Evolutionary conservation across 176 grass and related monocot species (phyloP).

Genomic region (Musa troglodytarum): DNA sequence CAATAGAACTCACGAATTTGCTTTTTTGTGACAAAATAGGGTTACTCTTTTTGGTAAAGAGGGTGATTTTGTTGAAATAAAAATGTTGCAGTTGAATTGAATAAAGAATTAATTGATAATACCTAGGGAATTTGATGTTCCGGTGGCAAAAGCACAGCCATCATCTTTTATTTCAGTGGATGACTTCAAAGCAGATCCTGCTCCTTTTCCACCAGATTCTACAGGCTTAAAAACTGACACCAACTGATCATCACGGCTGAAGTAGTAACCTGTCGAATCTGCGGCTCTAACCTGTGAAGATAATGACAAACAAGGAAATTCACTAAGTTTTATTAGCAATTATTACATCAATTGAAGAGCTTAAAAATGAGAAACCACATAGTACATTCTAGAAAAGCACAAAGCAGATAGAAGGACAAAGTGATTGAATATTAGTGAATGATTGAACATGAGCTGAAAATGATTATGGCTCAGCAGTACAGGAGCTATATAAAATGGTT

Average conservation of each 20-base stretch:
- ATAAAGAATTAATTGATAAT: background rate
- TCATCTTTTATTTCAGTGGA: constrained; percentile 17
- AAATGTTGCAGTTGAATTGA: background rate
- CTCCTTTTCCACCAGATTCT: constrained; percentile 29
- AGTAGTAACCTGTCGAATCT: constrained; percentile 54
- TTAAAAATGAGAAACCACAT: background rate
- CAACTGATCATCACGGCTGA: constrained; percentile 31
- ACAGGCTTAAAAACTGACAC: constrained; percentile 13
- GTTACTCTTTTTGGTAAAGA: background rate
- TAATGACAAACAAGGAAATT: background rate
- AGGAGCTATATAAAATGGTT: background rate
- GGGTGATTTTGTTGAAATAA: background rate
- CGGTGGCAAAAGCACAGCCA: constrained; percentile 21
- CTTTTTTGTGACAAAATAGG: background rate
- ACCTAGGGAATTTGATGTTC: constrained; percentile 20
- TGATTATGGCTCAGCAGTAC: background rate
- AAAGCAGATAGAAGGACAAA: background rate
- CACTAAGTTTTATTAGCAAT: background rate
- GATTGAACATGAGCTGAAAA: background rate
- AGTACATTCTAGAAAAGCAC: background rate
- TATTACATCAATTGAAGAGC: background rate
- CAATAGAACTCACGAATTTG: background rate
- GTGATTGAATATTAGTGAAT: background rate
- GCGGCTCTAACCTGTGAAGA: constrained; percentile 41
- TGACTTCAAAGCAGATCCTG: constrained; percentile 23